phyloP scores from a whole-genome alignment of 306 rosid genomes.

The Vigna reflexopilosa region DNA sequence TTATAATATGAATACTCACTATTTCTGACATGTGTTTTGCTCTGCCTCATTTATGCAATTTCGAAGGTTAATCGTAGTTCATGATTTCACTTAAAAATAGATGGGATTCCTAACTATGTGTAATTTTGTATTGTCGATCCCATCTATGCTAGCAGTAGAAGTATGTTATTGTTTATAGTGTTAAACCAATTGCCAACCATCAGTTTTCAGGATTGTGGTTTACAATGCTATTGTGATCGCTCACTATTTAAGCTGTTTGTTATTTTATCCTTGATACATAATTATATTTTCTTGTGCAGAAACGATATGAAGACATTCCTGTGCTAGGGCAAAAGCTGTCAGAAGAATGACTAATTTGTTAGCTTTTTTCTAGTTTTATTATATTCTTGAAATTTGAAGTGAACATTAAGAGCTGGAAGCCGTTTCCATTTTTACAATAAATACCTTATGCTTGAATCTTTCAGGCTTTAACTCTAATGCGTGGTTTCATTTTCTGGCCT shows the following conservation, averaged over 20 bases:
- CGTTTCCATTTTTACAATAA: conserved; percentile 67
- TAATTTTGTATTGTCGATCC: neutral
- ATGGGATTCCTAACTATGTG: neutral
- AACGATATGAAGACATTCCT: conserved; percentile 62
- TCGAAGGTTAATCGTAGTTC: neutral
- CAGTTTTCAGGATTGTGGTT: conserved; percentile 8
- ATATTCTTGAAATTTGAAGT: conserved; percentile 48
- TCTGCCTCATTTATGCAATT: conserved; percentile 1
- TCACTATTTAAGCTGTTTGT: neutral
- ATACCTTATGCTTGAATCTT: conserved; percentile 42
- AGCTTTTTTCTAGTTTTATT: conserved; percentile 45
- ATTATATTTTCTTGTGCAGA: conserved; percentile 45
- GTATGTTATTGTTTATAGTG: neutral
- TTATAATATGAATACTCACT: neutral
- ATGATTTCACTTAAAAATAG: neutral
- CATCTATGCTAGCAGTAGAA: conserved; percentile 17
- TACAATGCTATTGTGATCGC: conserved; percentile 1
- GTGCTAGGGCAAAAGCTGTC: conserved; percentile 57
- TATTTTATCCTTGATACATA: neutral
- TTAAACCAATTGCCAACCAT: neutral
- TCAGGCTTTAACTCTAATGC: conserved; percentile 34
- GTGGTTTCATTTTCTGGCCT: conserved; percentile 42
- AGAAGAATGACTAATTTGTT: conserved; percentile 48
- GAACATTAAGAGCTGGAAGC: conserved; percentile 55
- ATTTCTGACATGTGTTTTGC: neutral